These are phyloP conservation scores for Penicillium sp. DNA, from an alignment of 2,329 filamentous ascomycete species.

Conservation along the genomic window DNA sequence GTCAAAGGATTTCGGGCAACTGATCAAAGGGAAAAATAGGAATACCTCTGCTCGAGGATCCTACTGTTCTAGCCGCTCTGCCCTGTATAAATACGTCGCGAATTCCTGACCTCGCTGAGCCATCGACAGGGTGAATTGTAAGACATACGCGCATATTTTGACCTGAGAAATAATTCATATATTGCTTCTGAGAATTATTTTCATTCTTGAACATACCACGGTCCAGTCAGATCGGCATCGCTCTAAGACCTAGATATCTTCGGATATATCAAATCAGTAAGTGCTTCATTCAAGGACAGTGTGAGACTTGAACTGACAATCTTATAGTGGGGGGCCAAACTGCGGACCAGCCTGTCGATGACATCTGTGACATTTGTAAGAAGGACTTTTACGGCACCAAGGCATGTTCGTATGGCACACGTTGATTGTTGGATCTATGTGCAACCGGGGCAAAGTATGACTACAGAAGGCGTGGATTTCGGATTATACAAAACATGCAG, in stretches of 20 bases:
- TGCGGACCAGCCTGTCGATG: not conserved
- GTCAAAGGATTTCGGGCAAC: not conserved
- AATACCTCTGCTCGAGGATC: not conserved
- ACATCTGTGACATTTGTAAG: not conserved
- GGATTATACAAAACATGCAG: too few species aligned
- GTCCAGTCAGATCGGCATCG: too few species aligned
- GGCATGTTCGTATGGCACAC: not conserved
- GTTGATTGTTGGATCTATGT: not conserved
- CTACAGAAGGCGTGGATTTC: too few species aligned
- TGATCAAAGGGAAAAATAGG: not conserved
- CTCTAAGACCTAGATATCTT: too few species aligned
- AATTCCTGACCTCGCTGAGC: not conserved
- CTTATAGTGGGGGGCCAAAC: not conserved
- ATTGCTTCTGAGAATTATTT: too few species aligned
- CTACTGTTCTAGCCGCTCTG: not conserved
- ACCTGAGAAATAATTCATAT: too few species aligned
- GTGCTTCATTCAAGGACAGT: too few species aligned
- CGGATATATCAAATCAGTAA: not conserved
- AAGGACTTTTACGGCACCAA: not conserved
- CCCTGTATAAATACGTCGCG: not conserved
- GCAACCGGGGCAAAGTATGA: not conserved
- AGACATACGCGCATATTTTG: too few species aligned
- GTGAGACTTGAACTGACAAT: too few species aligned
- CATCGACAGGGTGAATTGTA: too few species aligned
- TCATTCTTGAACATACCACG: too few species aligned